Evolutionary conservation across 306 rosid species (phyloP), one percentile per base, ranked within the genome.

Genomic region (Glycyrrhiza uralensis): DNA sequence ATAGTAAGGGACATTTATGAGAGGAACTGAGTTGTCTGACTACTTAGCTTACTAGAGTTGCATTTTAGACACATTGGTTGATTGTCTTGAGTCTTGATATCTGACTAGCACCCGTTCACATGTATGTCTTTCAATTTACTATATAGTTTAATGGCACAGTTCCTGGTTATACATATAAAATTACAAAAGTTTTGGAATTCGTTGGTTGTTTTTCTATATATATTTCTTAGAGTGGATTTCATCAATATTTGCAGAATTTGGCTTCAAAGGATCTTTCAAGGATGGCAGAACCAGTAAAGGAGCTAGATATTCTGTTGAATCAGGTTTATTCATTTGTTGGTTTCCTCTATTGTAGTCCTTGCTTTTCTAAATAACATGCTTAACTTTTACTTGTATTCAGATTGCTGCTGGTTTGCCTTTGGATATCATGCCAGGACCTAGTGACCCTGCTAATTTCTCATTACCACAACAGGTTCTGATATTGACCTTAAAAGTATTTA

Each of bases 401-500:
- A 84, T 93, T 75, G 83, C 87, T 60, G 96, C 89, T 41, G 87
- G 91, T 69, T 76, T 94, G 85, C 85, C 96, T 56, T 49, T 94
- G 72, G 98, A 94, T 83, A 89, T 94, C 85, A 94, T 94, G 97
- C 98, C 98, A 11, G 98, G 98, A 74, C 80, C 90, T 19, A 65
- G 73, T 59, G 98, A 94, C 76, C 98, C 98, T 24, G 87, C 98
- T 14, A 94, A 89, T 75, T 91, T 84, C 82, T 41, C 96, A 62
- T 85, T 94, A 36, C 98, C 98, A 1, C 98, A 94, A 78, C 98
- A 94, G 98, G 98, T 94, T 75, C 55, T 63, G 28, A 80, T 41
- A 18, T 50, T 65, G 38, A 71, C 84, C 38, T 79, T 35, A 55
- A 57, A 55, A 52, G 47, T 45, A 65, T 38, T 26, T 17, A 28